phyloP scores from a whole-genome alignment of 2,329 filamentous ascomycete genomes.

The Calonectria hawksworthii region DNA sequence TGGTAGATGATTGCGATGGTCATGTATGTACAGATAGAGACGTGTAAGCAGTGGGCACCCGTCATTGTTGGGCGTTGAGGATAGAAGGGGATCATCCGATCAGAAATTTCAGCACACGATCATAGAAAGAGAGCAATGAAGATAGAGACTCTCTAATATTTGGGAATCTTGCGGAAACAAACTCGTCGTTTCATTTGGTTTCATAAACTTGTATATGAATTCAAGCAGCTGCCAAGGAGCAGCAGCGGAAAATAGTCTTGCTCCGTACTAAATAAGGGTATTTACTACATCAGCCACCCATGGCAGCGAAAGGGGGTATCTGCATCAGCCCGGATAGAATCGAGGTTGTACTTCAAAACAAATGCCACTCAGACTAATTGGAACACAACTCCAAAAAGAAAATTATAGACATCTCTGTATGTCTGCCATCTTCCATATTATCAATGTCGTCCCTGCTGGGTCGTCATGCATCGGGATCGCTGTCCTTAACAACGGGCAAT shows the following conservation, averaged over 20 bases:
- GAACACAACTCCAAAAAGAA: background rate
- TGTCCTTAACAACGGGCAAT: conserved; percentile 47
- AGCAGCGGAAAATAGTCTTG: background rate
- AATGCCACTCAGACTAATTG: background rate
- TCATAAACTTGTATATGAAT: background rate
- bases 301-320: background rate
- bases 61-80: conserved; percentile 50
- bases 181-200: background rate
- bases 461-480: conserved; percentile 55
- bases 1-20: conserved; percentile 38
- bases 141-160: conserved; percentile 42
- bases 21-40: conserved; percentile 47
- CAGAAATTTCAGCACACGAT: conserved; percentile 40
- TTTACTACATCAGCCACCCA: background rate
- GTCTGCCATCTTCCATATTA: background rate
- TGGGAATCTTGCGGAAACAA: background rate
- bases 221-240: background rate
- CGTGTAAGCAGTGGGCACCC: conserved; percentile 34
- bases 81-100: conserved; percentile 43
- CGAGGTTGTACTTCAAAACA: background rate
- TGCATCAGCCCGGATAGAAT: background rate
- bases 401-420: background rate
- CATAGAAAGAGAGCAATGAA: conserved; percentile 45
- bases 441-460: background rate
- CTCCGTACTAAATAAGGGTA: background rate